Conservation (phyloP, 495 filamentous ascomycete species). For the Xylaria curta region DNA sequence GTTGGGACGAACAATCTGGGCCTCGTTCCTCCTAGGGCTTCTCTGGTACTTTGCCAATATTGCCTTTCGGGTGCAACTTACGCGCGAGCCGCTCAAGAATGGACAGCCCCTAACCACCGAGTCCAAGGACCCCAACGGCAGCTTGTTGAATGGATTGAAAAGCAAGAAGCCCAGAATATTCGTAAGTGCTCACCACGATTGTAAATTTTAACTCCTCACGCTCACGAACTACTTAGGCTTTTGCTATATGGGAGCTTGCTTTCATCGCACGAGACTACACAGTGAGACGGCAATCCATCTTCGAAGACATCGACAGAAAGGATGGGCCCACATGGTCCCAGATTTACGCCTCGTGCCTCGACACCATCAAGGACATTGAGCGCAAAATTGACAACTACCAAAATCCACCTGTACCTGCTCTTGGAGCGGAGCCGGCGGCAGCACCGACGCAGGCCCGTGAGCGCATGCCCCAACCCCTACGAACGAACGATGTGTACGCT, state of each 20-base stretch:
- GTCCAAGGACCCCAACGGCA: constrained; percentile 90
- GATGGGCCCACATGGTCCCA: constrained; percentile 83
- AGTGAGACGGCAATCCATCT: constrained; percentile 79
- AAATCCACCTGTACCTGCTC: constrained; percentile 49
- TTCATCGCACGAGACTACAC: constrained; percentile 76
- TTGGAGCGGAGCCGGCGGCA: constrained; percentile 37
- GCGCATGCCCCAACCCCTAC: constrained; percentile 40
- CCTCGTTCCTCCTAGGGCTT: constrained; percentile 69
- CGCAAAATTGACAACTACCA: constrained; percentile 66
- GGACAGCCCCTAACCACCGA: constrained; percentile 81
- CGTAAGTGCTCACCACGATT: constrained; percentile 6
- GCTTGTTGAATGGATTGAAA: constrained; percentile 81
- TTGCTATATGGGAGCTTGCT: constrained; percentile 90
- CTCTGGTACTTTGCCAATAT: constrained; percentile 78
- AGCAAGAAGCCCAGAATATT: constrained; percentile 69
- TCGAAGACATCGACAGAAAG: constrained; percentile 85
- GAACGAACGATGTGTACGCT: constrained; percentile 45
- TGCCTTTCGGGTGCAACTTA: constrained; percentile 78
- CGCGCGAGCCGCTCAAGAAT: constrained; percentile 80
- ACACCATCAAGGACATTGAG: constrained; percentile 68
- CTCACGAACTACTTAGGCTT: constrained; percentile 57
- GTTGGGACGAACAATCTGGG: constrained; percentile 64
- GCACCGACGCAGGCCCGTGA: constrained; percentile 39
- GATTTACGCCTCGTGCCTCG: constrained; percentile 69
- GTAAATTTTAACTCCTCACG: neutral